Conservation (phyloP, 371 early-diverging fungal species). For the Circinella umbellata region DNA sequence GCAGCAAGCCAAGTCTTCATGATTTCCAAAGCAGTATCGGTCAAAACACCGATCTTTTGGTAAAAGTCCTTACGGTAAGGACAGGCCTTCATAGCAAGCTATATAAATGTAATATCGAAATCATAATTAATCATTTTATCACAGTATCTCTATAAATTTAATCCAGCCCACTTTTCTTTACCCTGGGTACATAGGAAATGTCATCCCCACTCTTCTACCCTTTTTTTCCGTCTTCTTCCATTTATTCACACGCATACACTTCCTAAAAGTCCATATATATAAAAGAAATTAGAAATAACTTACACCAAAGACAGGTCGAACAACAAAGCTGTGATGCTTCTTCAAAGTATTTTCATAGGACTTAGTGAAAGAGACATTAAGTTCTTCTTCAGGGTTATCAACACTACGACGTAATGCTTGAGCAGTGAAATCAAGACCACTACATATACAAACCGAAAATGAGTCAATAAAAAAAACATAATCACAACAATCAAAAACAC, state of each 20-base stretch:
- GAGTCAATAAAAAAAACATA: not conserved
- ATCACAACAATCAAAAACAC: too few species aligned
- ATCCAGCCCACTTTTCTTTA: too few species aligned
- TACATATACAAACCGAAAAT: not conserved
- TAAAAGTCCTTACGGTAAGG: conserved; percentile 92
- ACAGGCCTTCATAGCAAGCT: conserved; percentile 94
- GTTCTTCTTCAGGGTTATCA: conserved; percentile 74
- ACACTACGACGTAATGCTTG: conserved; percentile 76
- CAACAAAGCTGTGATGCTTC: conserved; percentile 82
- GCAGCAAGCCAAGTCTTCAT: conserved; percentile 77
- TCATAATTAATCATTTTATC: too few species aligned
- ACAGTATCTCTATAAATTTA: too few species aligned
- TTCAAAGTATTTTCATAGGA: conserved; percentile 84
- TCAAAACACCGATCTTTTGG: conserved; percentile 75
- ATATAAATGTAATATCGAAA: not conserved
- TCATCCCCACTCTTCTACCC: not conserved
- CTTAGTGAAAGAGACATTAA: conserved; percentile 79
- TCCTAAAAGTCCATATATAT: too few species aligned
- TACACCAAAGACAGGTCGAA: conserved; percentile 84
- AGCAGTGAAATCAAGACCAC: conserved; percentile 87
- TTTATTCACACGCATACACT: too few species aligned
- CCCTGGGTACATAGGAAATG: too few species aligned
- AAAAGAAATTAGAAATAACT: conserved; percentile 21
- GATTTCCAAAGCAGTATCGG: conserved; percentile 52
- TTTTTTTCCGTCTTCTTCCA: too few species aligned